Base-by-base conservation (phyloP, 257 asterid species). In the Verbascum thapsus region DNA sequence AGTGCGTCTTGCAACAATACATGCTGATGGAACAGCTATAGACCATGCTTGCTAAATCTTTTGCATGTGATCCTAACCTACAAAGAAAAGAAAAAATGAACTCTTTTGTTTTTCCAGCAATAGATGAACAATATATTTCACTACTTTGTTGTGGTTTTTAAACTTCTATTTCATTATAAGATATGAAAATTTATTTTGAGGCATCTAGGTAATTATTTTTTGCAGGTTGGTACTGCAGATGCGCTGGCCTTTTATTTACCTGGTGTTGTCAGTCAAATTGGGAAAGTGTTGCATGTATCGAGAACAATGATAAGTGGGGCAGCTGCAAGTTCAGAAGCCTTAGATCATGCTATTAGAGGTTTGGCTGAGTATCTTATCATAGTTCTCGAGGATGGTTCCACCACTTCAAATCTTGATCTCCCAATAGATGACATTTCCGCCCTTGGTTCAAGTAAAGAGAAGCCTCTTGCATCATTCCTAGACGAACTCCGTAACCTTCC, bases 211-310 rank as follows among this genome's bases (percentile, higher is more conserved):
- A 61, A 61, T 55, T 57, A 39, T 55, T 52, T 42, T 63, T 70
- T 77, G 79, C 94, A 91, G 98, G 96, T 87, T 78, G 97, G 96
- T 42, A 74, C 85, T 68, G 90, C 91, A 69, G 97, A 94, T 81
- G 91, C 97, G 18, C 70, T 94, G 78, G 97, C 96, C 63, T 94
- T 90, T 80, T 94, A 82, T 79, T 78, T 94, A 72, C 99, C 99
- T 30, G 99, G 99, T 23, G 90, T 90, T 16, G 88, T 90, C 72
- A 85, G 97, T 77, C 95, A 87, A 72, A 79, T 85, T 51, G 97
- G 97, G 48, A 94, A 87, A 85, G 84, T 94, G 50, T 80, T 94
- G 73, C 88, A 81, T 51, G 58, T 78, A 61, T 85, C 99, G 48
- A 90, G 82, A 78, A 61, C 83, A 10, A 84, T 90, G 95, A 81